Base-by-base conservation (phyloP, 495 filamentous ascomycete genomes). In the Penicillium lividum region DNA sequence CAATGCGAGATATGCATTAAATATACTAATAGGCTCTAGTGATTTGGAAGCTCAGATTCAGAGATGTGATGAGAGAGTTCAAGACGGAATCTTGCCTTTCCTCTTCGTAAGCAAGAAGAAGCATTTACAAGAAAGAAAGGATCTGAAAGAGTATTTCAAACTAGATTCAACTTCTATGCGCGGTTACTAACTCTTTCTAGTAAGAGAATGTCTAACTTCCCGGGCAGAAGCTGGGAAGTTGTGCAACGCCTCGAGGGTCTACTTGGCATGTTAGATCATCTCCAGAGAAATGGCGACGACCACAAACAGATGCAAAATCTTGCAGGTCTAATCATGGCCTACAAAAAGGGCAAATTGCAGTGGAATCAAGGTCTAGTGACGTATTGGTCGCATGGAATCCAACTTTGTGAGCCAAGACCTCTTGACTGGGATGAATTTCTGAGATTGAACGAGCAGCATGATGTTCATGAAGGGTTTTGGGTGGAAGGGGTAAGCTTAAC, bases 301-400 rank as follows among this genome's bases (percentile, higher is more conserved):
- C 6, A 45, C 43, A 22, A 45, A 45, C 43, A 22, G 4, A 5
- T 45, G 3, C 8, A 22, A 2, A 25, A 45, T 25, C 1, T n/a
- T 15, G 15, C 6, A 10, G 31, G 7, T 2, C 31, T 18, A n/a
- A 15, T 44, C 40, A 16, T n/a, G 40, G 7, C 36, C 51, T 25
- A 5, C 0, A 13, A 57, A 42, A 43, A 10, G 5, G 34, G 34
- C 34, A 5, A 46, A 15, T 28, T 58, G n/a, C 18, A 31, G 1
- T 58, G 38, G 38, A 38, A 13, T 38, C 40, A 29, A 3, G 29
- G 36, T 0, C 36, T 45, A 15, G 55, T 52, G 11, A 58, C 56
- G 15, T 58, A 58, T n/a, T 52, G 48, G 56, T 52, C 56, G 16
- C 10, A 58, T 5, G 48, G 56, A 11, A 15, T 5, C 4, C 38